phyloP scores from a whole-genome alignment of 2,329 filamentous ascomycete genomes.

The Apiospora pterosperma region DNA sequence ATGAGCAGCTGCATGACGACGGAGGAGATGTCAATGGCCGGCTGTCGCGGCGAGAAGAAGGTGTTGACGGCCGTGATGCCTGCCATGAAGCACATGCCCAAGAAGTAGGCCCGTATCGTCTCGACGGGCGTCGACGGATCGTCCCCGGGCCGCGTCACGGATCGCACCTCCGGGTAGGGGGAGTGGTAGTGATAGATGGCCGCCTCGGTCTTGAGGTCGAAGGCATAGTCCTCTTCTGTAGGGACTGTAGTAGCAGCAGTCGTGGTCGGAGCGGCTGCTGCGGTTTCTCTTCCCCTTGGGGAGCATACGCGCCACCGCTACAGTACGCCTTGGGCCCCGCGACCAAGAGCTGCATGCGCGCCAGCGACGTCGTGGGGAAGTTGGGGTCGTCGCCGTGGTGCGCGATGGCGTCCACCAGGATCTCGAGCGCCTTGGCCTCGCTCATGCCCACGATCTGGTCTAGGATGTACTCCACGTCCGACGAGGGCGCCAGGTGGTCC shows the following conservation, averaged over 20 bases:
- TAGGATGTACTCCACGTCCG: conserved; percentile 20
- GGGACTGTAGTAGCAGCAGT: neutral
- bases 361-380: conserved; percentile 19
- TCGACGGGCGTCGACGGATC: conserved; percentile 34
- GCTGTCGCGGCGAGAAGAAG: conserved; percentile 55
- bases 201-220: conserved; percentile 26
- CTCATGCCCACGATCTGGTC: conserved; percentile 20
- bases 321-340: conserved; percentile 21
- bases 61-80: conserved; percentile 51
- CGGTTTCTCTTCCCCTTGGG: neutral
- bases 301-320: conserved; percentile 15
- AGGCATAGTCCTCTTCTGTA: conserved; percentile 22
- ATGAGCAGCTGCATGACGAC: conserved; percentile 56
- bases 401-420: conserved; percentile 14
- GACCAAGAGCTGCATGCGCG: conserved; percentile 16
- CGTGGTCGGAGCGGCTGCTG: neutral
- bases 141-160: conserved; percentile 39
- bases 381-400: conserved; percentile 24
- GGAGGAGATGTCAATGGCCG: conserved; percentile 49
- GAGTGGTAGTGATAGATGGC: conserved; percentile 52
- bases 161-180: conserved; percentile 50
- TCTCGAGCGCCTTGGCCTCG: conserved; percentile 15
- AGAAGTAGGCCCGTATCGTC: conserved; percentile 51
- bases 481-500: conserved; percentile 18
- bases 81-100: conserved; percentile 48